A percentile compares a stretch with the other conserved stretches of the same genome.
These are phyloP conservation scores for Colletotrichum falcatum DNA, from an alignment of 2,329 filamentous ascomycete species.

Conservation along the genomic window DNA sequence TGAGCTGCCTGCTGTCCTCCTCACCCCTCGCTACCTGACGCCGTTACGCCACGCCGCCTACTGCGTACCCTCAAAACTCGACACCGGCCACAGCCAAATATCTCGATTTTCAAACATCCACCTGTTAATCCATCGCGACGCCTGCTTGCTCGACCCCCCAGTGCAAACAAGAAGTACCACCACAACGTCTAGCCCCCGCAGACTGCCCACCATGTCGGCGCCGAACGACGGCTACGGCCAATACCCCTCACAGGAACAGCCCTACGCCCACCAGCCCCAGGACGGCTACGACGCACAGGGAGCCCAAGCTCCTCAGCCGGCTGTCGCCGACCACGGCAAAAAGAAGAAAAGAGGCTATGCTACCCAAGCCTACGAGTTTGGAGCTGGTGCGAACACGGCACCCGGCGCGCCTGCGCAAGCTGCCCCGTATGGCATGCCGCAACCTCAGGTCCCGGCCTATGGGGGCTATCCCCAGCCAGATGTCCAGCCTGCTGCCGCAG, in stretches of 20 bases:
- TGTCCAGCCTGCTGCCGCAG: constrained; percentile 52
- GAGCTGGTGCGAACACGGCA: constrained; percentile 82
- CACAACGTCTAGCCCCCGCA: background rate
- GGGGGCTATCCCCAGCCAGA: constrained; percentile 70
- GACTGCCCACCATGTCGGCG: constrained; percentile 63
- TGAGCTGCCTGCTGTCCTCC: constrained; percentile 21
- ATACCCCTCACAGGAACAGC: constrained; percentile 57
- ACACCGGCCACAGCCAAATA: constrained; percentile 17
- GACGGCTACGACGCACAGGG: constrained; percentile 54
- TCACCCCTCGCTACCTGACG: constrained; percentile 34
- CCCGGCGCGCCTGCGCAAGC: constrained; percentile 57
- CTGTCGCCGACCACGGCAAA: constrained; percentile 62
- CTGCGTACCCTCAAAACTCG: constrained; percentile 22
- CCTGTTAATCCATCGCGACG: constrained; percentile 42
- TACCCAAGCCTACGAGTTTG: constrained; percentile 93
- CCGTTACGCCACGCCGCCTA: constrained; percentile 35
- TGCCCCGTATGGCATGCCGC: constrained; percentile 61
- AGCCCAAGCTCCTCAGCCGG: constrained; percentile 46
- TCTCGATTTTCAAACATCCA: constrained; percentile 7
- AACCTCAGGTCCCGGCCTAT: constrained; percentile 62
- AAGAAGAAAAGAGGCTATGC: constrained; percentile 98
- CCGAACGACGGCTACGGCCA: constrained; percentile 67
- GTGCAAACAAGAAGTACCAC: constrained; percentile 6
- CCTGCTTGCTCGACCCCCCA: background rate
- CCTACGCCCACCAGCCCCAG: constrained; percentile 54